Percentiles rank a stretch among this genome's conserved stretches.
Evolutionary conservation across 2,329 filamentous ascomycete species (phyloP).

Genomic region (Fusarium albosuccineum): DNA sequence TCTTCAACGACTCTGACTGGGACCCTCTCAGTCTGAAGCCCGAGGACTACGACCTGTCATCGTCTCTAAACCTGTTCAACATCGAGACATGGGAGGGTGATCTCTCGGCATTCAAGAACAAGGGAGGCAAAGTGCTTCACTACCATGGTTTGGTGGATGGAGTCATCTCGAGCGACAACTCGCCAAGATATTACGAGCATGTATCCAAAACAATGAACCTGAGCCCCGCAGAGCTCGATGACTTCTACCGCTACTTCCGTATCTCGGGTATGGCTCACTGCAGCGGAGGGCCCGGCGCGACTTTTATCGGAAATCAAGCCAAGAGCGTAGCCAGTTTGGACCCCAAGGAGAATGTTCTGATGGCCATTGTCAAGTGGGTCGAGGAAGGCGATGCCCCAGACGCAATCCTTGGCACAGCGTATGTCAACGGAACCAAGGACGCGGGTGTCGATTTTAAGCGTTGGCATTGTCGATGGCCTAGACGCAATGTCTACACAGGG

Average conservation of each 20-base stretch:
- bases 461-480: slow-evolving; percentile 53
- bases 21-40: slow-evolving; percentile 10
- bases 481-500: slow-evolving; percentile 50
- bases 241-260: slow-evolving; percentile 65
- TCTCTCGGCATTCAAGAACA: slow-evolving; percentile 52
- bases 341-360: slow-evolving; percentile 59
- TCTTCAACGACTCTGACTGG: slow-evolving; percentile 28
- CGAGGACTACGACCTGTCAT: slow-evolving; percentile 55
- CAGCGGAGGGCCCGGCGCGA: slow-evolving; percentile 52
- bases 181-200: slow-evolving; percentile 39
- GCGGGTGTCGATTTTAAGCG: slow-evolving; percentile 48
- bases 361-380: slow-evolving; percentile 63
- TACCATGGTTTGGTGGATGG: slow-evolving; percentile 59
- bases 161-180: slow-evolving; percentile 53
- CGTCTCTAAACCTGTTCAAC: slow-evolving; percentile 36
- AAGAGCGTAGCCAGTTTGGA: slow-evolving; percentile 40
- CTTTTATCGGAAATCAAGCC: slow-evolving; percentile 46
- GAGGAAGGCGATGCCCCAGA: slow-evolving; percentile 58
- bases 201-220: slow-evolving; percentile 44
- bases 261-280: slow-evolving; percentile 66
- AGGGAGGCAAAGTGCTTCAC: slow-evolving; percentile 58
- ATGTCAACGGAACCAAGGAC: slow-evolving; percentile 42
- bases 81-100: slow-evolving; percentile 53
- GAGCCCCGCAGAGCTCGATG: slow-evolving; percentile 51
- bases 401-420: slow-evolving; percentile 51